Percentiles rank a stretch among this genome's conserved stretches.
phyloP scores from a whole-genome alignment of 2,329 filamentous ascomycete genomes.

The Fusarium sacchari region DNA sequence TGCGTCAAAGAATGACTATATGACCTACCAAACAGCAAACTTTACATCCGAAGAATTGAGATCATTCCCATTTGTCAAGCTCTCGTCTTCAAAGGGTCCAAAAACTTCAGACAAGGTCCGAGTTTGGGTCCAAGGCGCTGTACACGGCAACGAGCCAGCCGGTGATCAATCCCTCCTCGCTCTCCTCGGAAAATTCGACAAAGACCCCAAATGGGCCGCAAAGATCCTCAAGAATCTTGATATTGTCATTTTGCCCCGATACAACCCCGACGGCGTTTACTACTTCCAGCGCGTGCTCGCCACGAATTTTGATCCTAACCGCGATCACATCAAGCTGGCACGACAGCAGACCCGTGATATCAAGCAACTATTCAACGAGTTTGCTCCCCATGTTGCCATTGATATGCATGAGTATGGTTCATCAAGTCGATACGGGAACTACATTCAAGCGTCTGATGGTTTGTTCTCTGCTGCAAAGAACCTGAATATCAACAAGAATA shows the following conservation, averaged over 20 bases:
- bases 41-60: slow-evolving; percentile 32
- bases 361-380: slow-evolving; percentile 43
- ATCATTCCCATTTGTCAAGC: slow-evolving; percentile 30
- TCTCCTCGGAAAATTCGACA: slow-evolving; percentile 46
- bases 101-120: slow-evolving; percentile 40
- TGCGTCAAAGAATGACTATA: slow-evolving; percentile 20
- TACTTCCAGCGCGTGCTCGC: slow-evolving; percentile 48
- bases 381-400: slow-evolving; percentile 45
- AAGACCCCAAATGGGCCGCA: slow-evolving; percentile 43
- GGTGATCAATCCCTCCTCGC: slow-evolving; percentile 47
- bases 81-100: slow-evolving; percentile 1
- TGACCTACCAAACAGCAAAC: slow-evolving; percentile 26
- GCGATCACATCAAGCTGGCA: slow-evolving; percentile 48
- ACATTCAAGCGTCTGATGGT: slow-evolving; percentile 43
- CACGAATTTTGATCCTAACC: slow-evolving; percentile 47
- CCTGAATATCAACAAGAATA: slow-evolving; percentile 46
- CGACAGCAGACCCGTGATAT: slow-evolving; percentile 46
- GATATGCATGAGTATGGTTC: slow-evolving; percentile 49
- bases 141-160: slow-evolving; percentile 48
- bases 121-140: slow-evolving; percentile 47
- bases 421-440: slow-evolving; percentile 27
- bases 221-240: slow-evolving; percentile 44
- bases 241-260: slow-evolving; percentile 45
- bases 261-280: slow-evolving; percentile 49
- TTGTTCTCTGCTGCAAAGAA: slow-evolving; percentile 50